Conservation (phyloP, 306 rosid genomes). For the Pyrus communis region DNA sequence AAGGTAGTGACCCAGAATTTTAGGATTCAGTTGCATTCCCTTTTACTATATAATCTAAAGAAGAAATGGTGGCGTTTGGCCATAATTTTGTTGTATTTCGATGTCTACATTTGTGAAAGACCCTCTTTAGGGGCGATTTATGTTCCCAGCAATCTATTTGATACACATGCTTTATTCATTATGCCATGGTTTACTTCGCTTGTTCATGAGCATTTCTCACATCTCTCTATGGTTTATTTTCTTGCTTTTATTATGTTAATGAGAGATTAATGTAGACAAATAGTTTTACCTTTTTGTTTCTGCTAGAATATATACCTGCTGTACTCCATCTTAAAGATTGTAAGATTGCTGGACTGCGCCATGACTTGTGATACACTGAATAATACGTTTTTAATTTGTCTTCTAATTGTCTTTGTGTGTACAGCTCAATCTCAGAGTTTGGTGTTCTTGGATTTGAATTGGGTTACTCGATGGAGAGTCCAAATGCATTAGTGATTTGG, state of each 20-base stretch:
- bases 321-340: neutral
- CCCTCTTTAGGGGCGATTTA: neutral
- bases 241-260: neutral
- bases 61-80: neutral
- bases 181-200: neutral
- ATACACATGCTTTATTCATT: neutral
- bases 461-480: constrained; percentile 98
- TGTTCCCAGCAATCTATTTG: neutral
- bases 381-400: neutral
- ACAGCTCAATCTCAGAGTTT: constrained; percentile 91
- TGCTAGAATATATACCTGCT: no score
- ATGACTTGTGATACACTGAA: neutral
- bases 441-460: constrained; percentile 97
- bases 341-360: neutral
- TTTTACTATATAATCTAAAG: neutral
- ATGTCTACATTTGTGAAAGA: neutral
- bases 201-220: neutral
- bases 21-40: neutral
- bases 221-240: neutral
- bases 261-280: neutral
- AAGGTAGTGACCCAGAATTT: neutral
- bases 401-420: constrained; percentile 13
- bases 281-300: neutral
- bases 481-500: constrained; percentile 90
- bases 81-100: neutral